Evolutionary conservation across 768 basidiomycete genomes (phyloP), one percentile per base, ranked within the genome.

Genomic region (Tremella yokohamensis): DNA sequence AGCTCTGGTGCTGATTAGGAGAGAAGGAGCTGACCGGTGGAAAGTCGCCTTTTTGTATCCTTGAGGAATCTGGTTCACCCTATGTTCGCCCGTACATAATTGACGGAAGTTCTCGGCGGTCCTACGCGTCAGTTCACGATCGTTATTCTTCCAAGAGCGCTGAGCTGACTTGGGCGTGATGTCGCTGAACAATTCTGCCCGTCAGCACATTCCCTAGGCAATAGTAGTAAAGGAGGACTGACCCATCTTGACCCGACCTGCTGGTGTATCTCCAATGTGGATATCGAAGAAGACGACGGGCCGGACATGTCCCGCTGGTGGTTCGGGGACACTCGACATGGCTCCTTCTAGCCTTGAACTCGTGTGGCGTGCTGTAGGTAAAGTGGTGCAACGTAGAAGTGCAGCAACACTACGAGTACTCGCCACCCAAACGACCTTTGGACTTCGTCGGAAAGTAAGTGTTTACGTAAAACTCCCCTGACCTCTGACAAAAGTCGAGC

Each of bases 71-170:
- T 87, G 83, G 65, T 92, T 89, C 6, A 89, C 83, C 65, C 88
- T 88, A 78, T 84, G 89, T 79, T 98, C 94, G n/a, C 96, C 96
- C 1, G 93, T 97, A 73, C 94, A 98, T 24, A 98, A 80, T 69
- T 98, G 94, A 60, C 96, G 82, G 72, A 98, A 98, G 80, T 98
- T 99, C 78, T 99, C 94, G 8, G 92, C 91, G 1, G 94, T 98
- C 72, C 93, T 96, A 58, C 7, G 11, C 26, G 29, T 58, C 22
- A 62, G 34, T n/a, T n/a, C n/a, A n/a, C n/a, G n/a, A n/a, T n/a
- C n/a, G n/a, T n/a, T n/a, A n/a, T n/a, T n/a, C n/a, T n/a, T n/a
- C n/a, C n/a, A n/a, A n/a, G n/a, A n/a, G n/a, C n/a, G n/a, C n/a
- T n/a, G n/a, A 52, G 52, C 87, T 58, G 49, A 94, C 92, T 91